Evolutionary conservation across 2,329 filamentous ascomycete genomes (phyloP).

Genomic region (Aspergillus costaricaensis): DNA sequence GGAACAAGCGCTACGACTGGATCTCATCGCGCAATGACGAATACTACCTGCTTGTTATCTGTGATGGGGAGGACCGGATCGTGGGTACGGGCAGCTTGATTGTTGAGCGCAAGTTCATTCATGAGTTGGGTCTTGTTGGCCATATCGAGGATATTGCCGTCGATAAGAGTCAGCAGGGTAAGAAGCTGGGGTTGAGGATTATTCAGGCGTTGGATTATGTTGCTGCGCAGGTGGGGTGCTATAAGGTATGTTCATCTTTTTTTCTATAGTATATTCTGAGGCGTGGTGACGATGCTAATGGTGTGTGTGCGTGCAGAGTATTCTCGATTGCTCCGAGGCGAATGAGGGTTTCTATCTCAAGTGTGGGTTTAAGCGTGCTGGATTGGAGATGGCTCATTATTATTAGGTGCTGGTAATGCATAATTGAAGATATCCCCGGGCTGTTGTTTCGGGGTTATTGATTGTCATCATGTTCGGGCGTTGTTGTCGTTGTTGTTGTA

Average conservation of each 20-base stretch:
- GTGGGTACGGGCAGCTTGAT: constrained; percentile 91
- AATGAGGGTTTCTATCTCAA: constrained; percentile 99
- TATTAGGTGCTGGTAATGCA: constrained; percentile 49
- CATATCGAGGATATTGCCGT: constrained; percentile 99
- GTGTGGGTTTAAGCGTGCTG: constrained; percentile 90
- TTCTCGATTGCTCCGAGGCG: constrained; percentile 91
- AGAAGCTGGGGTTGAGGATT: constrained; percentile 88
- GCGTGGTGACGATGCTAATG: no score
- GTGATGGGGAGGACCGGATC: constrained; percentile 68
- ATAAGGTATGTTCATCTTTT: constrained; percentile 62
- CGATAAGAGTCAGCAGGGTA: constrained; percentile 91
- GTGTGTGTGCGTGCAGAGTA: constrained; percentile 59
- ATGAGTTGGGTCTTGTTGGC: constrained; percentile 63
- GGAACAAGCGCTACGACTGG: constrained; percentile 79
- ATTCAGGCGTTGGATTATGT: constrained; percentile 92
- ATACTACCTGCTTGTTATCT: constrained; percentile 86
- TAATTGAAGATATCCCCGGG: no score
- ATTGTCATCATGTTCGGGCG: neutral
- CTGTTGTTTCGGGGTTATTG: neutral
- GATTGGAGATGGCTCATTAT: constrained; percentile 96
- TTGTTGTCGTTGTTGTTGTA: neutral
- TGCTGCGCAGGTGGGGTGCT: constrained; percentile 85
- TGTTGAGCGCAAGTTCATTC: constrained; percentile 78
- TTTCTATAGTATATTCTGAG: neutral
- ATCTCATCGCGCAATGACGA: constrained; percentile 72